Evolutionary conservation across 371 early-diverging fungal genomes (phyloP).

Genomic region (Saksenaea oblongispora): DNA sequence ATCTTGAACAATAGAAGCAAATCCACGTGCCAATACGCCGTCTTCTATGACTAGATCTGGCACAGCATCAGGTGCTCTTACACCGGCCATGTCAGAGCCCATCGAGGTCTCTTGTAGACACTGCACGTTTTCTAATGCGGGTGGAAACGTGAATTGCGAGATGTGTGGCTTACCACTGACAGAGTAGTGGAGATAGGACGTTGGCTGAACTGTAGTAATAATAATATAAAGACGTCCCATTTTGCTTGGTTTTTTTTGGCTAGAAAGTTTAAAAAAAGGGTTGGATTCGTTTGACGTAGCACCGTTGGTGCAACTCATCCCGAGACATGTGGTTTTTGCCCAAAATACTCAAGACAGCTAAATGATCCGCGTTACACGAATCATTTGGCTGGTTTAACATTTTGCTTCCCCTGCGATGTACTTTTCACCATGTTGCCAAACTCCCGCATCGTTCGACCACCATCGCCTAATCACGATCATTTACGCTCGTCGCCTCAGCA

Average conservation of each 20-base stretch:
- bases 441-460: constrained; percentile 13
- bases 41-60: constrained; percentile 21
- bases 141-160: constrained; percentile 74
- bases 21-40: constrained; percentile 17
- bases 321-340: background rate
- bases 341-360: background rate
- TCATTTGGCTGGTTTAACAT: constrained; percentile 5
- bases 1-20: constrained; percentile 6
- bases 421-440: constrained; percentile 23
- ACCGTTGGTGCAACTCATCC: too few species aligned
- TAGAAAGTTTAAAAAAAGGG: background rate
- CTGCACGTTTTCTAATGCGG: constrained; percentile 90
- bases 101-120: constrained; percentile 82
- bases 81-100: constrained; percentile 24
- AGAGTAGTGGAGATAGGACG: constrained; percentile 14
- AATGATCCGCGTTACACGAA: constrained; percentile 6
- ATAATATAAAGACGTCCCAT: background rate
- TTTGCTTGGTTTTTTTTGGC: background rate
- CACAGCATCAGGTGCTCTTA: constrained; percentile 25
- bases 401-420: constrained; percentile 9
- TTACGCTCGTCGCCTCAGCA: background rate
- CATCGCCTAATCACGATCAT: background rate
- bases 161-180: constrained; percentile 91
- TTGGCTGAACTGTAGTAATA: background rate
- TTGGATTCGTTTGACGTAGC: background rate